These are phyloP conservation scores for Marchantia polymorpha DNA, from an alignment of 225 moss, liverwort and hornwort genomes.

Conservation along the genomic window DNA sequence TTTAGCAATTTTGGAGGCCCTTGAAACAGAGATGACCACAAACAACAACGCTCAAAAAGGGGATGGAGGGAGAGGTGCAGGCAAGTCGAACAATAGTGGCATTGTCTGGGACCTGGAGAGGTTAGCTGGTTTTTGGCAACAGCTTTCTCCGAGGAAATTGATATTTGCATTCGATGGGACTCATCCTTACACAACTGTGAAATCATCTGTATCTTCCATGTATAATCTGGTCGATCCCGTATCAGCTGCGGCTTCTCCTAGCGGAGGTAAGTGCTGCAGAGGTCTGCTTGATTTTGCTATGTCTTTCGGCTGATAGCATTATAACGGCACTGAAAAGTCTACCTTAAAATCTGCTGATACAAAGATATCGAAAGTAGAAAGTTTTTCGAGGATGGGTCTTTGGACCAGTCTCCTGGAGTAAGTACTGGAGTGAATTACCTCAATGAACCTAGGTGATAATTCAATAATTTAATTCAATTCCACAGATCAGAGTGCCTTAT, in stretches of 20 bases:
- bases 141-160: constrained; percentile 75
- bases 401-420: not conserved
- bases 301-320: not conserved
- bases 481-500: not conserved
- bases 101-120: constrained; percentile 87
- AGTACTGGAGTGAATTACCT: not conserved
- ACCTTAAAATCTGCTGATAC: not conserved
- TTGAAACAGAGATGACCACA: constrained; percentile 71
- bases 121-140: constrained; percentile 70
- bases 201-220: constrained; percentile 62
- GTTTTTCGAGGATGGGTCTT: not conserved
- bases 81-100: constrained; percentile 55
- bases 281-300: not conserved
- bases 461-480: no score
- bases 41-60: constrained; percentile 60
- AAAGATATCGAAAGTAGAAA: not conserved
- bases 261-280: constrained; percentile 53
- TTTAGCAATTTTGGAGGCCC: constrained; percentile 75
- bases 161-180: constrained; percentile 96
- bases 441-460: no score
- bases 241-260: constrained; percentile 71
- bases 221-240: constrained; percentile 81
- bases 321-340: not conserved
- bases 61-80: constrained; percentile 51
- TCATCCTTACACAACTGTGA: constrained; percentile 53